A percentile compares a stretch with the other conserved stretches of the same genome.
Evolutionary conservation across 331 rosid species (phyloP).

Genomic region (Erythrophleum ivorense): DNA sequence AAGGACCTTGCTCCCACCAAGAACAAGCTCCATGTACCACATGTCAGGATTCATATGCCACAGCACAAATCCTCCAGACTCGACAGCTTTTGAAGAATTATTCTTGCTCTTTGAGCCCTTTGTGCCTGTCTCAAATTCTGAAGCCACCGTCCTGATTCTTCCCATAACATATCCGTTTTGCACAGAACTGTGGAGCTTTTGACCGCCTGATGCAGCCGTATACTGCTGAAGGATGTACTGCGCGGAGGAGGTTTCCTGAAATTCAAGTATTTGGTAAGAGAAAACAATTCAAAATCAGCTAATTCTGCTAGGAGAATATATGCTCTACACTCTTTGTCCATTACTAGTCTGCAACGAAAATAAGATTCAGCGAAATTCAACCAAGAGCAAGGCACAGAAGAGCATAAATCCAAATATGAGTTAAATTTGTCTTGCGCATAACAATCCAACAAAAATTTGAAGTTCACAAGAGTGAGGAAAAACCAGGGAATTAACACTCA

Average conservation of each 20-base stretch:
- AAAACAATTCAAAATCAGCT: background rate
- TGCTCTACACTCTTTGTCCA: background rate
- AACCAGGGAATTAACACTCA: constrained; percentile 37
- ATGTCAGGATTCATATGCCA: constrained; percentile 79
- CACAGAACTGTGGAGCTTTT: constrained; percentile 62
- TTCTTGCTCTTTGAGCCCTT: constrained; percentile 53
- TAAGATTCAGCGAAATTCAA: background rate
- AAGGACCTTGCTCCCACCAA: constrained; percentile 72
- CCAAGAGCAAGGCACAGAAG: too few species aligned
- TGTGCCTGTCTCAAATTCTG: constrained; percentile 69
- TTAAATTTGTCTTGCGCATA: background rate
- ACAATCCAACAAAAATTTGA: background rate
- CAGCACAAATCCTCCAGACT: constrained; percentile 68
- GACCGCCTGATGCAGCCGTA: too few species aligned
- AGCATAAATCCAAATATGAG: too few species aligned
- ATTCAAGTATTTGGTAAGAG: background rate
- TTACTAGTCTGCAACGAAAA: background rate
- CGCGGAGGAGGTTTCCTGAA: constrained; percentile 73
- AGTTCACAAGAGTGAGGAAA: background rate
- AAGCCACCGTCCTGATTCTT: constrained; percentile 68
- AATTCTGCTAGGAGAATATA: background rate
- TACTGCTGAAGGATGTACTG: constrained; percentile 75
- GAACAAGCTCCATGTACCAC: constrained; percentile 80
- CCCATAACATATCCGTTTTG: constrained; percentile 71
- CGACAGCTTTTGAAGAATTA: constrained; percentile 61